These are phyloP conservation scores for Taphrina populina DNA, from an alignment of 1,139 yeast species.

Conservation along the genomic window DNA sequence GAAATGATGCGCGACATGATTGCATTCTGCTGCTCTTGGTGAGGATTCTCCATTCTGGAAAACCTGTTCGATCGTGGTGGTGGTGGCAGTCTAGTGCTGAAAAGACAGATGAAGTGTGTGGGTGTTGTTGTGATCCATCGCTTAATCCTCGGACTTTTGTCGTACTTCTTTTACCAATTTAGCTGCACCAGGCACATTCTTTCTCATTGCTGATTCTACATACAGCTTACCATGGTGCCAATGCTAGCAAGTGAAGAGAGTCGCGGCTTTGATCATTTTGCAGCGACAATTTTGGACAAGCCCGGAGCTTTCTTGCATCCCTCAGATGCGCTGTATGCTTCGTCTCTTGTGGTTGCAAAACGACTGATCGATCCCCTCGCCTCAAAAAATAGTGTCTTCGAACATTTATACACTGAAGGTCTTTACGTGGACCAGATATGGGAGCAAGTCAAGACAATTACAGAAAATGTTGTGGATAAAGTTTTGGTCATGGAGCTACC, in stretches of 20 bases:
- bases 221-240: too few species aligned
- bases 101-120: too few species aligned
- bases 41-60: slow-evolving; percentile 69
- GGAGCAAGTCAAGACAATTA: slow-evolving; percentile 85
- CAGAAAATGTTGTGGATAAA: slow-evolving; percentile 25
- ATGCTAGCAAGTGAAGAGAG: too few species aligned
- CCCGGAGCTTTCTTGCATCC: slow-evolving; percentile 35
- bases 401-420: slow-evolving; percentile 80
- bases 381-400: slow-evolving; percentile 59
- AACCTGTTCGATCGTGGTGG: background rate
- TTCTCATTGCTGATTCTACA: too few species aligned
- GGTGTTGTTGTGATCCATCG: too few species aligned
- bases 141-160: too few species aligned
- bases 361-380: slow-evolving; percentile 61
- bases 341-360: slow-evolving; percentile 29
- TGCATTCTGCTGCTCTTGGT: slow-evolving; percentile 80
- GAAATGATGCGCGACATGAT: slow-evolving; percentile 71
- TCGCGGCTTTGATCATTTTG: slow-evolving; percentile 3
- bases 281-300: background rate
- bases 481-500: slow-evolving; percentile 45
- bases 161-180: too few species aligned
- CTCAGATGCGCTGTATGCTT: slow-evolving; percentile 31
- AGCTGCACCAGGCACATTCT: too few species aligned
- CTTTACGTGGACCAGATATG: slow-evolving; percentile 87
- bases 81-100: too few species aligned